Base-by-base conservation (phyloP, 2,329 filamentous ascomycete genomes). In the Trichoderma lentiforme region DNA sequence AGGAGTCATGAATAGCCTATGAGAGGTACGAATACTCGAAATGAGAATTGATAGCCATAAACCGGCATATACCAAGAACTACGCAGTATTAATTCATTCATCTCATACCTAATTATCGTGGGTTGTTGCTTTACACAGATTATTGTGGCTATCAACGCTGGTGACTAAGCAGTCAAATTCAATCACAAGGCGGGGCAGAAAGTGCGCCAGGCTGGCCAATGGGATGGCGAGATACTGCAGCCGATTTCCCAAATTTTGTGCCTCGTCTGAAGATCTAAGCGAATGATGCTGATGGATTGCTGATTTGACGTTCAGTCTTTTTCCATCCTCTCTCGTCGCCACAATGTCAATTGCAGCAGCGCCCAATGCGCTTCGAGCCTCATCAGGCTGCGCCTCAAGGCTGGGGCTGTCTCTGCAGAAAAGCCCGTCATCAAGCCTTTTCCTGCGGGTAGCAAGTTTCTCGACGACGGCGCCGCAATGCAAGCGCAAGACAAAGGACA, bases 401-500 rank as follows among this genome's bases (percentile, higher is more conserved):
- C 67, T 71, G 34, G 47, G 71, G 18, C 28, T 57, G 30, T 30
- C 70, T 43, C 62, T 72, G 18, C 63, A 61, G 24, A 57, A 73
- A n/a, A 21, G 36, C 18, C 39, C 72, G 18, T 32, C 11, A 28
- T 36, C 63, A 21, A 36, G 21, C 63, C 62, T 30, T 26, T 72
- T 14, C 63, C 71, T 57, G 11, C 74, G 75, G 74, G 71, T 73
- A 53, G 77, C 79, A 32, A 72, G 79, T 74, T 87, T 90, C 81
- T 89, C 90, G 64, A 91, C 89, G 72, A 87, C 87, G 66, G 82
- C 82, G 74, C 83, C 81, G 74, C 84, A 83, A 76, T 85, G 81
- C 76, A 83, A 84, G 78, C 83, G 84, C 81, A 84, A 83, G 78
- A 82, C 78, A 73, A 89, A 90, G 79, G 95, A 98, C 84, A 89